These are phyloP conservation scores for Amoeboaphelidium occidentale DNA, from an alignment of 371 early-diverging fungal species.

Conservation along the genomic window DNA sequence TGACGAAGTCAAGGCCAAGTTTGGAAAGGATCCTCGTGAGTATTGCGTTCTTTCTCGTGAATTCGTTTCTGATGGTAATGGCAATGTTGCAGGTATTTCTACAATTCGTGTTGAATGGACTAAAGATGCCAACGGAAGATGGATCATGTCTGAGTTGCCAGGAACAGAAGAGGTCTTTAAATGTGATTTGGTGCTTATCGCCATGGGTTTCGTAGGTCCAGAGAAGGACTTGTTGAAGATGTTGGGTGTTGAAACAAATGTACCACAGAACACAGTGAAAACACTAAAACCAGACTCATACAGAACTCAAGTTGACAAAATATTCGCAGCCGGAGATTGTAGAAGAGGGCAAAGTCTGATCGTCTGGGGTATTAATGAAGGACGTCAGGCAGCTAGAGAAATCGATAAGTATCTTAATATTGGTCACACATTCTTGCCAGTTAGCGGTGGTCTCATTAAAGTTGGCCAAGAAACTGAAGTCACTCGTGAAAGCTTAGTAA, in stretches of 20 bases:
- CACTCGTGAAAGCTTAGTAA: too few relatives aligned
- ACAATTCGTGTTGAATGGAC: conserved; percentile 86
- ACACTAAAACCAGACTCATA: conserved; percentile 4
- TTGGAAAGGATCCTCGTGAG: conserved; percentile 79
- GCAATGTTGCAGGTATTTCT: conserved; percentile 65
- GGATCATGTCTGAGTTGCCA: conserved; percentile 63
- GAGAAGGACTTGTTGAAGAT: conserved; percentile 56
- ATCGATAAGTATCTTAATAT: conserved; percentile 55
- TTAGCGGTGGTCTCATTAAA: background rate
- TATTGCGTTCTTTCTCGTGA: conserved; percentile 78
- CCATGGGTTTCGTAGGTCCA: conserved; percentile 93
- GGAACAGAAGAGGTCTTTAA: conserved; percentile 56
- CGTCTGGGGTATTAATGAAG: conserved; percentile 94
- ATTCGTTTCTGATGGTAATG: conserved; percentile 60
- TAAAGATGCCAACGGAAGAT: conserved; percentile 43
- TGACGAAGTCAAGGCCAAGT: conserved; percentile 55
- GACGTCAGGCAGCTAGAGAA: conserved; percentile 78
- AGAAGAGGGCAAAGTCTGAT: conserved; percentile 80
- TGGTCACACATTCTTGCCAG: conserved; percentile 19
- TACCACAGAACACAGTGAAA: background rate
- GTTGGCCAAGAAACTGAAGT: too few relatives aligned
- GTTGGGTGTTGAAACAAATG: conserved; percentile 20
- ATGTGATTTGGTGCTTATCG: conserved; percentile 68
- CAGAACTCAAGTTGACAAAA: background rate
- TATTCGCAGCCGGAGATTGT: conserved; percentile 31